phyloP scores from a whole-genome alignment of 2,329 filamentous ascomycete genomes.

The Dactylellina drechsleri region DNA sequence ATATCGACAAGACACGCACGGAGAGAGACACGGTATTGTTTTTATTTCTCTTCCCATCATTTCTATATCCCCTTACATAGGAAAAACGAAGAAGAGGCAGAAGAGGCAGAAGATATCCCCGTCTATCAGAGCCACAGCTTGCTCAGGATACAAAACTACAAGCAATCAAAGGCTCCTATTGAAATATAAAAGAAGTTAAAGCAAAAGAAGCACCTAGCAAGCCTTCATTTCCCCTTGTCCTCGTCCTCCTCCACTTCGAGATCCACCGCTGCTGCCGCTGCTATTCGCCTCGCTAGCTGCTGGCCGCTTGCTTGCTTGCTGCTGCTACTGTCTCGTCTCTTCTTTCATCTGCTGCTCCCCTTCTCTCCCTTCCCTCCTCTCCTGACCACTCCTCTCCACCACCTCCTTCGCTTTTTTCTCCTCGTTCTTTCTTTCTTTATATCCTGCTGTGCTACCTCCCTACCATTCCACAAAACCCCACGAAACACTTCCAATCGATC shows the following conservation, averaged over 20 bases:
- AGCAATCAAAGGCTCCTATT: background rate
- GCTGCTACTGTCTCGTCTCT: constrained; percentile 6
- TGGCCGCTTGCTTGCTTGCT: constrained; percentile 1
- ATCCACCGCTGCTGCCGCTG: constrained; percentile 60
- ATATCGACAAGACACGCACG: background rate
- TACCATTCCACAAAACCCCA: constrained; percentile 4
- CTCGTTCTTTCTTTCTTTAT: background rate
- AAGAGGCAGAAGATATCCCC: background rate
- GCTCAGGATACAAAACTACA: background rate
- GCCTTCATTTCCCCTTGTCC: too few species aligned
- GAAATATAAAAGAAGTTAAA: too few species aligned
- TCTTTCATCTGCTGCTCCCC: constrained; percentile 8
- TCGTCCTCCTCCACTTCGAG: background rate
- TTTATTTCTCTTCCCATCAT: background rate
- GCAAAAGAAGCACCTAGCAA: too few species aligned
- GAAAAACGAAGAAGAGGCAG: background rate
- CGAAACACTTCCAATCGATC: background rate
- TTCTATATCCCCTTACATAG: background rate
- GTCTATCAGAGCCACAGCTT: constrained; percentile 4
- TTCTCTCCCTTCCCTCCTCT: constrained; percentile 12
- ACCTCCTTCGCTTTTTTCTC: background rate
- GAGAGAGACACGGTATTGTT: too few species aligned
- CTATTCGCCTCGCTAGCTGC: background rate
- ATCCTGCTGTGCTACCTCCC: constrained; percentile 26
- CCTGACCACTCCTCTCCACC: background rate